Conservation (phyloP, 371 early-diverging fungal genomes). For the Amoeboaphelidium protococcarum region DNA sequence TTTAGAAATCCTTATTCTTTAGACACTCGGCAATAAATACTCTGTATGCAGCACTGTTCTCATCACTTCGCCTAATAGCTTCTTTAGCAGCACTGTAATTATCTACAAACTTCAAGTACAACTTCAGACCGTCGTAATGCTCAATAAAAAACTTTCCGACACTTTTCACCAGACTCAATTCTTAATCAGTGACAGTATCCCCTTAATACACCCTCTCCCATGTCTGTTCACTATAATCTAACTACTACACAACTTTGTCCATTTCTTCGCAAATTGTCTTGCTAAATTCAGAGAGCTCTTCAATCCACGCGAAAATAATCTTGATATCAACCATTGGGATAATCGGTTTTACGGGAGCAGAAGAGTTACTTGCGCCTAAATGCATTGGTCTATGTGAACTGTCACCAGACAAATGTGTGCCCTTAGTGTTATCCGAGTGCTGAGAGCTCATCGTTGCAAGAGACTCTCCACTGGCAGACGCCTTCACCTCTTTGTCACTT, state of each 20-base stretch:
- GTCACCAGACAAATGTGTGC: no score
- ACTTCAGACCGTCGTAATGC: constrained; percentile 1
- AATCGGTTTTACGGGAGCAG: not conserved
- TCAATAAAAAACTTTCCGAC: constrained; percentile 9
- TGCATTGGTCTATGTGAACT: no score
- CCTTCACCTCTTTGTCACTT: constrained; percentile 6
- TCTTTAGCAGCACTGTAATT: constrained; percentile 11
- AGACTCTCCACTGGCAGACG: not conserved
- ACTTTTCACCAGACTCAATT: not conserved
- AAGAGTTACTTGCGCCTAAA: not conserved
- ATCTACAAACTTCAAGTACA: constrained; percentile 14
- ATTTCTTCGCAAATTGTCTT: constrained; percentile 8
- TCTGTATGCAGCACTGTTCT: constrained; percentile 10
- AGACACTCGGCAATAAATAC: constrained; percentile 11
- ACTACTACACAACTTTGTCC: constrained; percentile 7
- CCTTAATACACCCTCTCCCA: constrained; percentile 2
- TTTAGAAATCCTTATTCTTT: constrained; percentile 5
- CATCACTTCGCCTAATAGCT: constrained; percentile 10
- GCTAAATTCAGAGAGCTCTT: constrained; percentile 12
- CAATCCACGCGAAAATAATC: constrained; percentile 8
- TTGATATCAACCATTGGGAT: not conserved
- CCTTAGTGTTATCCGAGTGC: not conserved
- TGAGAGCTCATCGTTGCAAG: constrained; percentile 4
- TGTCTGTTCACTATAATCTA: constrained; percentile 7
- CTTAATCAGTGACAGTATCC: not conserved